Conservation (phyloP, 352 stramenopile species). For the Plasmopara halstedii region DNA sequence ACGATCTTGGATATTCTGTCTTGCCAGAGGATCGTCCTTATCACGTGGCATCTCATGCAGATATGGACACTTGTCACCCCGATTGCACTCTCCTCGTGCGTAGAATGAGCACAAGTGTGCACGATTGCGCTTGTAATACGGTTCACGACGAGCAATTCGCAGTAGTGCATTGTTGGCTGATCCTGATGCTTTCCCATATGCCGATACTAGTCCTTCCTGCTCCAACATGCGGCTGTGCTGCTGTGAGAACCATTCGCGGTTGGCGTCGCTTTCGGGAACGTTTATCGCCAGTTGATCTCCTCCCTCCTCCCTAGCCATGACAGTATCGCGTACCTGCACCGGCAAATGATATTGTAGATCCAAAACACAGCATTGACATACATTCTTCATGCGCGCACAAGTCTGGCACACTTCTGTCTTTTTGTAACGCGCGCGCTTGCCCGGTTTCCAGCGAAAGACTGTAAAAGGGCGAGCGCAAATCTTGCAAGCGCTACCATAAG, state of each 20-base stretch:
- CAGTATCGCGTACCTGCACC: slow-evolving; percentile 90
- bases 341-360: slow-evolving; percentile 97
- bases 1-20: slow-evolving; percentile 94
- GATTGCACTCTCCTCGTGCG: slow-evolving; percentile 90
- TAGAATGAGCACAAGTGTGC: slow-evolving; percentile 94
- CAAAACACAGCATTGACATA: slow-evolving; percentile 98
- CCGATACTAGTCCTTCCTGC: slow-evolving; percentile 80
- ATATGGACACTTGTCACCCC: slow-evolving; percentile 90
- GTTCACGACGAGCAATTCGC: slow-evolving; percentile 75
- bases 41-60: slow-evolving; percentile 91
- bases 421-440: slow-evolving; percentile 96
- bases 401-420: slow-evolving; percentile 97
- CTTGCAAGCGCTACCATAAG: slow-evolving; percentile 95
- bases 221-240: slow-evolving; percentile 88
- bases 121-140: slow-evolving; percentile 89
- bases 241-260: slow-evolving; percentile 92
- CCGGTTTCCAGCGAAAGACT: slow-evolving; percentile 97
- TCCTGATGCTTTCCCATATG: slow-evolving; percentile 76
- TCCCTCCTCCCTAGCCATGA: slow-evolving; percentile 52
- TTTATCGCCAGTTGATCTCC: slow-evolving; percentile 43
- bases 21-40: slow-evolving; percentile 90
- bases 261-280: slow-evolving; percentile 90
- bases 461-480: slow-evolving; percentile 97
- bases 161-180: slow-evolving; percentile 69
- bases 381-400: slow-evolving; percentile 98